phyloP scores from a whole-genome alignment of 495 filamentous ascomycete species.

The Talaromyces trachyspermus region DNA sequence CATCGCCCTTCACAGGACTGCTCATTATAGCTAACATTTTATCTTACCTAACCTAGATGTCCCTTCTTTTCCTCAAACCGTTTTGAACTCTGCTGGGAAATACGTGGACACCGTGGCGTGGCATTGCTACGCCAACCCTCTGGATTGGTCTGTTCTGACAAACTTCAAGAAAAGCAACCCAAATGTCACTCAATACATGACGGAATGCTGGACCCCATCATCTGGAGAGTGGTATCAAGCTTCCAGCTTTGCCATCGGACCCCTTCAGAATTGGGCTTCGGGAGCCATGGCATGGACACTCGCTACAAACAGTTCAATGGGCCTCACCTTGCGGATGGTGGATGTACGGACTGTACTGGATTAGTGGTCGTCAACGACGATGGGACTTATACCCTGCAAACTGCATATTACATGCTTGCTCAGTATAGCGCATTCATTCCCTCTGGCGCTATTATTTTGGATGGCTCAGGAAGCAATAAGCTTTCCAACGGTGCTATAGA shows the following conservation, averaged over 20 bases:
- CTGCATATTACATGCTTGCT: slow-evolving; percentile 50
- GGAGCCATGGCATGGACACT: slow-evolving; percentile 49
- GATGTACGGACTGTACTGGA: slow-evolving; percentile 39
- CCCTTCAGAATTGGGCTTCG: slow-evolving; percentile 49
- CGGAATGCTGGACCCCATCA: slow-evolving; percentile 49
- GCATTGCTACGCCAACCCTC: slow-evolving; percentile 45
- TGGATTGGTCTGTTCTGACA: slow-evolving; percentile 44
- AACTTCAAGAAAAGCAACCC: slow-evolving; percentile 41
- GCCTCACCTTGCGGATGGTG: slow-evolving; percentile 45
- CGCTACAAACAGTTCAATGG: slow-evolving; percentile 44
- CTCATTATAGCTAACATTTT: not conserved
- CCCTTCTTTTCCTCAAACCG: slow-evolving; percentile 40
- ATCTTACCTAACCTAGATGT: slow-evolving; percentile 16
- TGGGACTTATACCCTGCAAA: slow-evolving; percentile 38
- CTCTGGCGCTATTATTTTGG: slow-evolving; percentile 38
- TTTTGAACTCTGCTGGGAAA: slow-evolving; percentile 32
- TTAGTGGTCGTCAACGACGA: slow-evolving; percentile 34
- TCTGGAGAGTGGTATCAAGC: slow-evolving; percentile 41
- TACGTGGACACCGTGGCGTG: slow-evolving; percentile 44
- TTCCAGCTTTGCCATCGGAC: slow-evolving; percentile 46
- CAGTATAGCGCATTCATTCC: slow-evolving; percentile 53
- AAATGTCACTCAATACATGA: slow-evolving; percentile 46
- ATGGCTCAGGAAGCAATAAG: slow-evolving; percentile 40
- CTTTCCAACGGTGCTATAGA: slow-evolving; percentile 37
- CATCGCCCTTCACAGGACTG: no score